Base-by-base conservation (phyloP, 2,329 filamentous ascomycete species). In the Fusarium compactum region DNA sequence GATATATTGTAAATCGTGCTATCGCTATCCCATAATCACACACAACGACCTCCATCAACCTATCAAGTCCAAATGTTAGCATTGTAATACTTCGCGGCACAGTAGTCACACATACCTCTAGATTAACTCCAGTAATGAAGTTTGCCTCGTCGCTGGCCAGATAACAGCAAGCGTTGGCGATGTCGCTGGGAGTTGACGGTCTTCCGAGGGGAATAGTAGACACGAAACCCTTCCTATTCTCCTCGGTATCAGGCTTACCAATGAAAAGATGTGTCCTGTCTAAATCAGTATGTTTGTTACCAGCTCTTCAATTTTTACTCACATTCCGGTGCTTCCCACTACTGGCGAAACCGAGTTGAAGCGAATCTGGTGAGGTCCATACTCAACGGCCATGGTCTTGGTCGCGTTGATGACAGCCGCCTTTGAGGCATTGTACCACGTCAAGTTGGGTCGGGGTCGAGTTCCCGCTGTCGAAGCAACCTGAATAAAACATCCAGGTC, bases 311-410 rank as follows among this genome's bases (percentile, higher is more conserved):
- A 6, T 12, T 6, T 8, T 15, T 4, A 58, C 66, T 53, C 11
- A 54, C 66, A 69, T 69, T 2, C 67, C 67, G 6, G 67, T 69
- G 27, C 67, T 69, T 16, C 88, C 90, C 4, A 93, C 83, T 0
- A 93, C 86, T 0, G 91, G 91, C 29, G 89, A 92, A n/a, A 94
- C 87, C 3, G 88, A 86, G 67, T 93, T 93, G 74, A 94, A 91
- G 0, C 92, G 87, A 70, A 95, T 92, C 71, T 92, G 86, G 58
- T 91, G 86, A 0, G 89, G 86, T 1, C 90, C 92, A 73, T 91
- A 94, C 77, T 95, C 92, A 2, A 91, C 89, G 0, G 92, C 92
- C 74, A 95, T 79, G 0, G 80, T 77, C 78, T 86, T 86, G 3
- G 83, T 84, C 43, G 87, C 89, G 52, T 86, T 90, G 70, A 87